These are phyloP conservation scores for Cordia subcordata DNA, from an alignment of 257 asterid species.

Conservation along the genomic window DNA sequence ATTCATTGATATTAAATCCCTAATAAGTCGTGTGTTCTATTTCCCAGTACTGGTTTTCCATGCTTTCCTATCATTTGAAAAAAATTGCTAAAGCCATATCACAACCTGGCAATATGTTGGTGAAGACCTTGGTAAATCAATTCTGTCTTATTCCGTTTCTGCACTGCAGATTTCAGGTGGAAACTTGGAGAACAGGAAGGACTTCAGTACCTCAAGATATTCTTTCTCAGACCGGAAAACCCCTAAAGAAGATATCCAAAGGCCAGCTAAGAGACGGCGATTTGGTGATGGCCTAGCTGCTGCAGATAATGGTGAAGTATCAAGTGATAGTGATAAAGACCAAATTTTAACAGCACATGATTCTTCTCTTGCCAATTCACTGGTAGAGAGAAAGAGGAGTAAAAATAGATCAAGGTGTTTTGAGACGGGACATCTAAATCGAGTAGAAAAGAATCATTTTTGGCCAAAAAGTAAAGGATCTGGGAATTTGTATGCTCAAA, in stretches of 20 bases:
- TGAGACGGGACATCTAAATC: constrained; percentile 73
- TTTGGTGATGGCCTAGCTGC: constrained; percentile 46
- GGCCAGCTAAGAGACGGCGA: constrained; percentile 87
- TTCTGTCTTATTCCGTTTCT: background rate
- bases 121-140: background rate
- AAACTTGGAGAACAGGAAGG: constrained; percentile 50
- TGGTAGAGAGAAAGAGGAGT: constrained; percentile 85
- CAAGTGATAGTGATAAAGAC: constrained; percentile 92
- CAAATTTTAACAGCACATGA: constrained; percentile 61
- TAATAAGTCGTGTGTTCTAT: too few species aligned
- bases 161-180: constrained; percentile 63
- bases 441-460: constrained; percentile 33
- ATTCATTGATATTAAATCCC: too few species aligned
- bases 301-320: constrained; percentile 51
- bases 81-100: background rate
- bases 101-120: background rate
- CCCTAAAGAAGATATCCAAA: constrained; percentile 31
- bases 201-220: constrained; percentile 37
- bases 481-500: constrained; percentile 51
- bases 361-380: constrained; percentile 70
- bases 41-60: too few species aligned
- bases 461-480: constrained; percentile 42
- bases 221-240: constrained; percentile 51
- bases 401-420: constrained; percentile 94
- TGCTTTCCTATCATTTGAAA: too few species aligned